Percentiles rank a stretch among this genome's conserved stretches.
Conservation (phyloP, 2,329 filamentous ascomycete species). For the Akanthomyces muscarius region DNA sequence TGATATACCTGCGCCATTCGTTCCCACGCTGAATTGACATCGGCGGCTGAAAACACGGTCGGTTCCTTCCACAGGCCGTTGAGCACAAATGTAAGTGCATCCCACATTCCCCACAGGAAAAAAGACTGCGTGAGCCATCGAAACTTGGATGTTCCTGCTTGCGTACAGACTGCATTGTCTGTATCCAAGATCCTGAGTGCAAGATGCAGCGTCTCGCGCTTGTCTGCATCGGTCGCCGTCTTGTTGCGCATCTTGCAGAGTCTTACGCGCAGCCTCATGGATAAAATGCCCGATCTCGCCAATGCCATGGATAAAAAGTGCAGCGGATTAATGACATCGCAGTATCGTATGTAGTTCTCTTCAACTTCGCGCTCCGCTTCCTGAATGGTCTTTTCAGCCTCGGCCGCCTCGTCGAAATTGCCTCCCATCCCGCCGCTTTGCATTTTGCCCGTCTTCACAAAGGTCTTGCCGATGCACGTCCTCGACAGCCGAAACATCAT, state of each 20-base stretch:
- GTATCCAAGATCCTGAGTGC: constrained; percentile 36
- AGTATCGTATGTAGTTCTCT: constrained; percentile 40
- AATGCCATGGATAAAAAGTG: constrained; percentile 31
- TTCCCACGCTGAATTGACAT: constrained; percentile 24
- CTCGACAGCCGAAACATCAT: constrained; percentile 50
- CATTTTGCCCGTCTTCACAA: constrained; percentile 19
- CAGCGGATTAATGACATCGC: constrained; percentile 38
- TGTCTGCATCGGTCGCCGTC: constrained; percentile 24
- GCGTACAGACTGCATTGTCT: constrained; percentile 29
- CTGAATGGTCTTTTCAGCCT: constrained; percentile 31
- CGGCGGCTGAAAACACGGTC: constrained; percentile 21
- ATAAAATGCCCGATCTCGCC: constrained; percentile 26
- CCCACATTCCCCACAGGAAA: constrained; percentile 32
- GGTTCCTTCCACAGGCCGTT: constrained; percentile 24
- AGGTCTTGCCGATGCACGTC: constrained; percentile 38
- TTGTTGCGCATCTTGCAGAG: constrained; percentile 24
- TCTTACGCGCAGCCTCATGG: constrained; percentile 24
- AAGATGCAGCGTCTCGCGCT: constrained; percentile 27
- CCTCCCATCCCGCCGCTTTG: constrained; percentile 17
- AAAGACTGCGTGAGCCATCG: constrained; percentile 32
- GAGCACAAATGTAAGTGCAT: constrained; percentile 31
- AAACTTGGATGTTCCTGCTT: constrained; percentile 24
- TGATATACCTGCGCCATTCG: constrained; percentile 26
- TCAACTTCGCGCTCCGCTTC: constrained; percentile 40
- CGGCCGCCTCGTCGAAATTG: constrained; percentile 23